These are phyloP conservation scores for Kazachstania viticola DNA, from an alignment of 805 yeast genomes.

Conservation along the genomic window DNA sequence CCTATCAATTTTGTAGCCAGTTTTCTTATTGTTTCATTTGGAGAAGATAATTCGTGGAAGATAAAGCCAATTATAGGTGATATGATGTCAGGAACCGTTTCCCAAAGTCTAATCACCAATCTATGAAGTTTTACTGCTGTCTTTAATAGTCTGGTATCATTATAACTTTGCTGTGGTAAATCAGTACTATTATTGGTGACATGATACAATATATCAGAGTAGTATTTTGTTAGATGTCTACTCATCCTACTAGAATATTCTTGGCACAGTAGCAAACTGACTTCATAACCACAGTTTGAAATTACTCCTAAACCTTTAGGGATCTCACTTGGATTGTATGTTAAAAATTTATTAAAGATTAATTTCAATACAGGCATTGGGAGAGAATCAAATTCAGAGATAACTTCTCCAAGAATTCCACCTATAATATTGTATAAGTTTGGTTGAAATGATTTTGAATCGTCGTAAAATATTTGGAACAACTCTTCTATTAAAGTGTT, in stretches of 20 bases:
- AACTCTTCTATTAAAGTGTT: conserved; percentile 40
- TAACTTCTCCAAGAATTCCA: conserved; percentile 63
- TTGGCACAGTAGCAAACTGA: conserved; percentile 58
- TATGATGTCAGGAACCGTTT: conserved; percentile 60
- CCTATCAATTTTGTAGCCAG: conserved; percentile 71
- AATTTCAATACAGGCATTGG: conserved; percentile 50
- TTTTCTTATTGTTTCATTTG: conserved; percentile 46
- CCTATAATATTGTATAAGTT: conserved; percentile 50
- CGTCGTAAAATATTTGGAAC: conserved; percentile 52
- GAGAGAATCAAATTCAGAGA: conserved; percentile 57
- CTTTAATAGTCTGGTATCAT: conserved; percentile 12
- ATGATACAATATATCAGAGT: conserved; percentile 63
- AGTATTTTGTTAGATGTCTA: conserved; percentile 64
- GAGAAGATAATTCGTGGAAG: conserved; percentile 71
- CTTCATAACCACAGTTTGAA: conserved; percentile 47
- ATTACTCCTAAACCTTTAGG: conserved; percentile 22
- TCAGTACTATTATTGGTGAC: conserved; percentile 19
- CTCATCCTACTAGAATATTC: conserved; percentile 63
- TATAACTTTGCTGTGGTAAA: no score
- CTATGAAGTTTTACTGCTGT: conserved; percentile 52
- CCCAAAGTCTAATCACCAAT: conserved; percentile 62
- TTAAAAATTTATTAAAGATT: conserved; percentile 52
- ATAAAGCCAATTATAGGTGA: conserved; percentile 66
- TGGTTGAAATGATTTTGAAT: conserved; percentile 34
- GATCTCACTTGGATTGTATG: conserved; percentile 19